phyloP scores from a whole-genome alignment of 2,329 filamentous ascomycete genomes.

The Sclerotinia glacialis region DNA sequence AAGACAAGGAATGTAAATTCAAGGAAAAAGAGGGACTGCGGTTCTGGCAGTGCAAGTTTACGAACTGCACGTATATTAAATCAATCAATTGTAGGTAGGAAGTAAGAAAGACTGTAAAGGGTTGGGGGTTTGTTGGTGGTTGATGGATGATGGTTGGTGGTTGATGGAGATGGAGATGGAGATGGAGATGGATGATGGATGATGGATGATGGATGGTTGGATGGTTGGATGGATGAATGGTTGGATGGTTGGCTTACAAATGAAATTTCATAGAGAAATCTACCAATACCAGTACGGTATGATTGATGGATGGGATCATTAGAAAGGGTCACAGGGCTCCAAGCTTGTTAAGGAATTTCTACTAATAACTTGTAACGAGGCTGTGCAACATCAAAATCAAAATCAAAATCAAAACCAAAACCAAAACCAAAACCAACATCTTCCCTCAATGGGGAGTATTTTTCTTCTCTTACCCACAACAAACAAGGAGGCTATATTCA shows the following conservation, averaged over 20 bases:
- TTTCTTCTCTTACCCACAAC: background rate
- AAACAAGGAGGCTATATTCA: background rate
- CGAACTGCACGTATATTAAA: background rate
- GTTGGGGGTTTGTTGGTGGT: background rate
- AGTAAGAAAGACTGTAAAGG: background rate
- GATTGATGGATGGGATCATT: too few species aligned
- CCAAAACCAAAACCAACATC: background rate
- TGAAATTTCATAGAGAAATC: background rate
- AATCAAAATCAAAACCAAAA: background rate
- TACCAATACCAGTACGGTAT: too few species aligned
- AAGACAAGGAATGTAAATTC: background rate
- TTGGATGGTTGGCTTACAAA: background rate
- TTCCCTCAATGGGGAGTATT: background rate
- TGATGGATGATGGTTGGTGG: background rate
- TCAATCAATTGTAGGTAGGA: background rate
- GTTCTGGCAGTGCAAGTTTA: background rate
- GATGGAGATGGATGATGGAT: background rate
- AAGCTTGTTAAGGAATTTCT: background rate
- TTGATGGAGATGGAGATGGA: too few species aligned
- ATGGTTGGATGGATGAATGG: too few species aligned
- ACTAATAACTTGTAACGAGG: too few species aligned
- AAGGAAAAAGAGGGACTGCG: background rate
- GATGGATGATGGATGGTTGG: background rate
- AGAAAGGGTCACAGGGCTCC: too few species aligned
- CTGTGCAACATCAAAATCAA: too few species aligned